Conservation (phyloP, 441 rosid species). For the Erodium trifolium region DNA sequence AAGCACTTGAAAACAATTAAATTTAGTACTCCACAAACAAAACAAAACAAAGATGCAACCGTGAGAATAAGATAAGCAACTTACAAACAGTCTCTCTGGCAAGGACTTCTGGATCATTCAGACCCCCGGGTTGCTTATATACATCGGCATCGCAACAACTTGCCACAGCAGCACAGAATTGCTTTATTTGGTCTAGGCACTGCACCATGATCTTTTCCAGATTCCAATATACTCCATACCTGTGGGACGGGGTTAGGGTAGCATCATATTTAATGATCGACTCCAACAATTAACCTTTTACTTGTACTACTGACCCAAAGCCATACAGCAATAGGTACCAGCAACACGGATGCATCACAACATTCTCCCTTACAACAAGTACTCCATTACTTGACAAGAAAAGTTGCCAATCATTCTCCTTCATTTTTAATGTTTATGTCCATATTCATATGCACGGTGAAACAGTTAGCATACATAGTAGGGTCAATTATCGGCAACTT, state of each 20-base stretch:
- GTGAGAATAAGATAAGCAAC: constrained; percentile 21
- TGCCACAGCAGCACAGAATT: constrained; percentile 45
- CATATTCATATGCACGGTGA: too few relatives aligned
- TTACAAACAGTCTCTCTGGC: constrained; percentile 95
- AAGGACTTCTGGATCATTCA: constrained; percentile 83
- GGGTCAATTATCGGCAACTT: too few relatives aligned
- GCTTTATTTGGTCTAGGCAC: constrained; percentile 72
- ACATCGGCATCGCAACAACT: constrained; percentile 75
- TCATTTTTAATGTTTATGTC: too few relatives aligned
- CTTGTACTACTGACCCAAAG: neutral
- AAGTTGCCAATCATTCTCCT: too few relatives aligned
- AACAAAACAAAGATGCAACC: constrained; percentile 4
- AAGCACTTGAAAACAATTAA: neutral
- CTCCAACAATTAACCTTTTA: neutral
- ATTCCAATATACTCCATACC: constrained; percentile 71
- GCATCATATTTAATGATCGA: neutral
- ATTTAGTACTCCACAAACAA: neutral
- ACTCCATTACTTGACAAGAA: neutral
- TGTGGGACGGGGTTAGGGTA: constrained; percentile 26
- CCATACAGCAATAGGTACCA: neutral
- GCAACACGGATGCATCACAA: constrained; percentile 1
- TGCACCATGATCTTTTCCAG: constrained; percentile 64
- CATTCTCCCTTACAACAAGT: neutral
- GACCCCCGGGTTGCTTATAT: constrained; percentile 64
- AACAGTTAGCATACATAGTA: too few relatives aligned